Base-by-base conservation (phyloP, 768 basidiomycete species). In the Leccinum subgranulosum region DNA sequence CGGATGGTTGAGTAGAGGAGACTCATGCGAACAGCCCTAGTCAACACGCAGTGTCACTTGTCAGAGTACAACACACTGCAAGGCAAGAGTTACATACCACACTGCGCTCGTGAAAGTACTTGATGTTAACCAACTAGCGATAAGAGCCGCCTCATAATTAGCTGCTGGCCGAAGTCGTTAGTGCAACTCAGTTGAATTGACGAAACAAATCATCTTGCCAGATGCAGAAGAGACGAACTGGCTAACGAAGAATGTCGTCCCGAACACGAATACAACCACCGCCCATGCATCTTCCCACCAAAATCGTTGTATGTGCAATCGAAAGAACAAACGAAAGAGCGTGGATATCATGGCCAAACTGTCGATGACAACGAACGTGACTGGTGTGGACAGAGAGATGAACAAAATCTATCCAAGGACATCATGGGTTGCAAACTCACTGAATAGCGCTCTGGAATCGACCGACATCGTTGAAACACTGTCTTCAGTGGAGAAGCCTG, bases 221-320 rank as follows among this genome's bases (percentile, higher is more conserved):
- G 19, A 19, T 3, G 28, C n/a, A 49, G 8, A 9, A 27, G 10
- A 29, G 4, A 49, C 12, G 29, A 49, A 19, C 10, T 49, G 49
- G 49, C 19, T 31, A 9, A 49, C 15, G 28, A 21, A 27, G 19
- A 29, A 49, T 49, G 49, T 19, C 49, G 29, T 49, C 49, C 49
- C 49, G 29, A 29, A 49, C 28, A 49, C n/a, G 49, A 49, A 29
- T 11, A n/a, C 49, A n/a, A 21, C 49, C n/a, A 29, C 58, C 19
- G 67, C 61, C 64, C 65, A 69, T 2, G 39, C 14, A 43, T 66
- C 66, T 54, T 69, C 67, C 65, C 67, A 67, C 65, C 65, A 61
- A 33, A 66, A 60, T 27, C 60, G 28, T 48, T 47, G 61, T 55
- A 66, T 58, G n/a, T 28, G 54, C 19, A 58, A 25, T 29, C 65